These are phyloP conservation scores for Penicillium vulpinum DNA, from an alignment of 2,329 filamentous ascomycete species.

Conservation along the genomic window DNA sequence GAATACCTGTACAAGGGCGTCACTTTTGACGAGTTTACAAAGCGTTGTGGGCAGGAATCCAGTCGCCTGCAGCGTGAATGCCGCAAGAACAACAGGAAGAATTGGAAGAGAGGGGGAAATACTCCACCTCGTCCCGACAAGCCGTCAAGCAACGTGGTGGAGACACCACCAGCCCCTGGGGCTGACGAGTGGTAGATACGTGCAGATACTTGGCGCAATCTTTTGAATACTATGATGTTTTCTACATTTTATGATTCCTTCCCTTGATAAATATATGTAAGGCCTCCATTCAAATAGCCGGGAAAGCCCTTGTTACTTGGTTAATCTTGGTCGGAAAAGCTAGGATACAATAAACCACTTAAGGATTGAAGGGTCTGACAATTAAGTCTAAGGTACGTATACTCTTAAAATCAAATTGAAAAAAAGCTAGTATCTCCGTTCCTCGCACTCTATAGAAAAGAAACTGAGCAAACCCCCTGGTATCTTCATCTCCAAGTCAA, in stretches of 20 bases:
- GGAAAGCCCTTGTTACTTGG: no score
- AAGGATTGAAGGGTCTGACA: no score
- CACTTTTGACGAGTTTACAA: background rate
- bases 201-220: background rate
- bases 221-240: no score
- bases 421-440: background rate
- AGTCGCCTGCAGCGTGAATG: background rate
- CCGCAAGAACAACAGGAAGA: no score
- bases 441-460: background rate
- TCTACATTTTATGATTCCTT: no score
- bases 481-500: background rate
- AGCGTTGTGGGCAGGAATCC: background rate
- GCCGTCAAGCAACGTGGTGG: no score
- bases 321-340: background rate
- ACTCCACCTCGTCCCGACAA: no score
- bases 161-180: no score
- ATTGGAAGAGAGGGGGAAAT: background rate
- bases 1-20: accelerated
- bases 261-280: no score
- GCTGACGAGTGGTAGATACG: background rate
- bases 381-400: background rate
- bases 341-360: background rate
- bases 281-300: no score
- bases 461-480: background rate
- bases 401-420: background rate